phyloP scores from a whole-genome alignment of 2,329 filamentous ascomycete species.

The Botrytis aclada region DNA sequence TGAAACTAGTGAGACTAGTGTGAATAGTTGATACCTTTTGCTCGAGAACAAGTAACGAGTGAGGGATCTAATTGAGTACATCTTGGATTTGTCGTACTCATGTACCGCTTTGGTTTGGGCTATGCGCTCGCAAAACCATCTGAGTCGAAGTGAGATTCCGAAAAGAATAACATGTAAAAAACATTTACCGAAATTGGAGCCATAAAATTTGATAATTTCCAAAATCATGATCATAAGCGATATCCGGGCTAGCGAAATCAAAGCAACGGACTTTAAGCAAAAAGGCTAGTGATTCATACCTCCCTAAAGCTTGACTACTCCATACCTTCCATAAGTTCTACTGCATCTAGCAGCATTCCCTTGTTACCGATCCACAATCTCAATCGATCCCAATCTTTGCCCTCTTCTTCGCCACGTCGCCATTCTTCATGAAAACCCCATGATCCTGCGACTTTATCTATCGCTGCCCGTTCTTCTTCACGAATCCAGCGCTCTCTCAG shows the following conservation, averaged over 20 bases:
- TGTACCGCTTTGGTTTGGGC: neutral
- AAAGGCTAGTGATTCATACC: neutral
- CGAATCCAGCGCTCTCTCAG: conserved; percentile 79
- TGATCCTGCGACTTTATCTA: conserved; percentile 80
- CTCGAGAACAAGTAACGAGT: neutral
- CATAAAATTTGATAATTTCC: neutral
- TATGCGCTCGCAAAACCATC: conserved; percentile 11
- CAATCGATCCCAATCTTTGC: conserved; percentile 82
- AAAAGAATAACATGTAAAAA: neutral
- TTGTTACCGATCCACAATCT: conserved; percentile 78
- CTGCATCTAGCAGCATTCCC: conserved; percentile 86
- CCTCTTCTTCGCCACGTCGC: conserved; percentile 85
- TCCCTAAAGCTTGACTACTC: conserved; percentile 3
- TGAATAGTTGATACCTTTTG: neutral
- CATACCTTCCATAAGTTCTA: conserved; percentile 93
- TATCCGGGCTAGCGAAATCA: conserved; percentile 1
- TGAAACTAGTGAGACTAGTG: neutral
- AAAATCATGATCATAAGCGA: neutral
- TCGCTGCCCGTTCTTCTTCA: conserved; percentile 83
- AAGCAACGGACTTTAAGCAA: conserved; percentile 2
- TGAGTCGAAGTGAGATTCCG: neutral
- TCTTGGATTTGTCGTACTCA: neutral
- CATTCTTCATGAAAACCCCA: conserved; percentile 87
- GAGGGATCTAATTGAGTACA: neutral
- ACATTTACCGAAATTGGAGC: neutral